These are phyloP conservation scores for Collariella sp. DNA, from an alignment of 495 filamentous ascomycete species.

Conservation along the genomic window DNA sequence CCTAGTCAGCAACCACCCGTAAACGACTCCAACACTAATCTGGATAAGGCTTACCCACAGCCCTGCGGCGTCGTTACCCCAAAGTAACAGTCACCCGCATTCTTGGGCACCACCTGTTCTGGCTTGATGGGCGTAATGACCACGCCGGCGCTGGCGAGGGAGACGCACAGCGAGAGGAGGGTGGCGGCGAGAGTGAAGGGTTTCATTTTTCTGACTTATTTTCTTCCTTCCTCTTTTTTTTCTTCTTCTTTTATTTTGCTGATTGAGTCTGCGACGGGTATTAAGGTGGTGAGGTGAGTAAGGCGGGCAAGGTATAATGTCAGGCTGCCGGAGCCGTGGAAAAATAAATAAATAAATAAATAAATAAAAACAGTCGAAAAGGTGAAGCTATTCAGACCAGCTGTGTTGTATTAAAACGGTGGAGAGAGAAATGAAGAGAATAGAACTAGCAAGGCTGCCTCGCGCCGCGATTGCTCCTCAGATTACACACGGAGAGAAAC, in stretches of 20 bases:
- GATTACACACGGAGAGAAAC: neutral
- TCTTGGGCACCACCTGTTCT: slow-evolving; percentile 37
- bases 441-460: neutral
- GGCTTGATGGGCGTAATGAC: slow-evolving; percentile 38
- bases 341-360: neutral
- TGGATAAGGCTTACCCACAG: slow-evolving; percentile 34
- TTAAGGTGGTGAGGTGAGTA: neutral
- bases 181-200: slow-evolving; percentile 27
- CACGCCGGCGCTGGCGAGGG: slow-evolving; percentile 40
- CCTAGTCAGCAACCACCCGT: neutral
- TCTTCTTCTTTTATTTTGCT: too few species aligned
- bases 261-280: neutral
- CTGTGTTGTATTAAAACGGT: slow-evolving; percentile 7
- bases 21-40: neutral
- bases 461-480: neutral
- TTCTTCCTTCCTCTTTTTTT: too few species aligned
- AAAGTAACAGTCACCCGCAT: slow-evolving; percentile 39
- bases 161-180: slow-evolving; percentile 30
- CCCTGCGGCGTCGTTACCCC: slow-evolving; percentile 41
- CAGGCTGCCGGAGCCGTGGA: neutral
- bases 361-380: neutral
- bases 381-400: slow-evolving; percentile 21
- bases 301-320: neutral
- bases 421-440: too few species aligned
- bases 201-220: slow-evolving; percentile 31